Evolutionary conservation across 2,329 filamentous ascomycete genomes (phyloP), one percentile per base, ranked within the genome.

Genomic region (Elsinoe perseae): DNA sequence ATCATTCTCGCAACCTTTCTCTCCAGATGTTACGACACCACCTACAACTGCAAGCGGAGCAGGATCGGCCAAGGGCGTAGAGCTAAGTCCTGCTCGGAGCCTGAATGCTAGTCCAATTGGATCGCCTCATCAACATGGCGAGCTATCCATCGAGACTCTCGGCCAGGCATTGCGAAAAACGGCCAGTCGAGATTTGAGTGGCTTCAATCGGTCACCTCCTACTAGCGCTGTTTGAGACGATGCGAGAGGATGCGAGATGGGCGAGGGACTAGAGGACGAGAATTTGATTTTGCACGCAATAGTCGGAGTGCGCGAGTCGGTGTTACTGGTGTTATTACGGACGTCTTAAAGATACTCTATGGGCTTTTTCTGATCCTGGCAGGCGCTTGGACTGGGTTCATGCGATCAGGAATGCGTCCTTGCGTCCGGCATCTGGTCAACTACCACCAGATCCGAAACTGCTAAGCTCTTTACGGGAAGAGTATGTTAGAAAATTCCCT

Each of bases 131-230:
- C 75, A 76, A 59, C 78, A 76, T 44, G 81, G 83, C 23, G 91
- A 95, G 60, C 75, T 96, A 58, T 89, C 87, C 58, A 87, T 96
- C 61, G 90, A 96, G 76, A 96, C 91, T 3, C 95, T 96, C 91
- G 80, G 85, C 54, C 90, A 96, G 72, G 91, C 89, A 14, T 75
- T 96, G 66, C 79, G 87, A 66, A 85, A 88, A 69, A 95, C 90
- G 12, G 88, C 84, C 43, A 95, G 89, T 70, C 82, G 86, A 16
- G 92, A 96, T 68, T 73, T 96, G 57, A 73, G 76, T 36, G 72
- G 73, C 32, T 64, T 65, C 50, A 56, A 57, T 38, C 63, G 66
- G 62, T 64, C 48, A 61, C 59, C 43, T 44, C 54, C 21, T 62
- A 64, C 34, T 62, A 64, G 56, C 56, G 50, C 12, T 54, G 46